Conservation (phyloP, 768 basidiomycete species). For the Amanita fuliginea region DNA sequence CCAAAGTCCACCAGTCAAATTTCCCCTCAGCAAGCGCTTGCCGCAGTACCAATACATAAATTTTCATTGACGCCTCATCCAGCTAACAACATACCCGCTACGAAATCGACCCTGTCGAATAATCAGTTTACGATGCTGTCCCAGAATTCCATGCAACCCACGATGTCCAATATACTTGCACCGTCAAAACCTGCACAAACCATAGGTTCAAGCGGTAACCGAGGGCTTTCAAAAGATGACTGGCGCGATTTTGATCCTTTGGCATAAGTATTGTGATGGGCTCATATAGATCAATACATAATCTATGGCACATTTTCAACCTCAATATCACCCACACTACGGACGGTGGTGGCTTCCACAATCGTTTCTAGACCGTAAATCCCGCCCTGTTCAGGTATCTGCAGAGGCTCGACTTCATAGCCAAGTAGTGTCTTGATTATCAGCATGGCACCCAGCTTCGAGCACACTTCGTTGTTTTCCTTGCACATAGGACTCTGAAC, state of each 20-base stretch:
- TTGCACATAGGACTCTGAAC: conserved; percentile 54
- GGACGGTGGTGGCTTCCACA: conserved; percentile 39
- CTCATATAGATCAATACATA: background rate
- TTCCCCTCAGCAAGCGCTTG: conserved; percentile 2
- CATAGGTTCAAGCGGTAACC: conserved; percentile 27
- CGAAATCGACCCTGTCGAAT: background rate
- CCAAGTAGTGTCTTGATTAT: conserved; percentile 53
- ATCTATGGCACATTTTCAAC: conserved; percentile 25
- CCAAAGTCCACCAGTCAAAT: conserved; percentile 11
- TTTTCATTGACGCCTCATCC: conserved; percentile 13
- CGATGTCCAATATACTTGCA: conserved; percentile 38
- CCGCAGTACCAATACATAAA: conserved; percentile 20
- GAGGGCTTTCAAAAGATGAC: conserved; percentile 49
- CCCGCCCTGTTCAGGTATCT: conserved; percentile 23
- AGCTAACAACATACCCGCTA: conserved; percentile 5
- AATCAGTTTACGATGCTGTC: conserved; percentile 4
- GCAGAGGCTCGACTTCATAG: conserved; percentile 24
- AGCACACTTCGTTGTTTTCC: conserved; percentile 62
- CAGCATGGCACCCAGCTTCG: conserved; percentile 65
- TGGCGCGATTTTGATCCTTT: conserved; percentile 83
- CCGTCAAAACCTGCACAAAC: conserved; percentile 55
- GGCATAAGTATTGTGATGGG: conserved; percentile 20
- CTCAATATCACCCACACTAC: conserved; percentile 29
- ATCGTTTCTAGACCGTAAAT: conserved; percentile 35
- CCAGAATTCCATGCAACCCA: conserved; percentile 12